A percentile compares a stretch with the other conserved stretches of the same genome.
These are phyloP conservation scores for sorghum (Sorghum bicolor) DNA, from an alignment of 176 grass and related monocot species.

Conservation along the genomic window Sorghum_bicolor_NCBIv3 NC_012873.2:5677501-5678000, in stretches of 20 bases:
- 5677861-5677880: slow-evolving; percentile 7
- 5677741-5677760: slow-evolving; percentile 78
- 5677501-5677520: neutral
- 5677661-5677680: slow-evolving; percentile 16
- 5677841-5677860: neutral
- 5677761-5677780: slow-evolving; percentile 89
- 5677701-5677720: slow-evolving; percentile 12
- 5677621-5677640: neutral
- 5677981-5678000: slow-evolving; percentile 81
- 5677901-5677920: slow-evolving; percentile 35
- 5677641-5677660: neutral
- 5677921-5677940: slow-evolving; percentile 89
- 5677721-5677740: slow-evolving; percentile 18
- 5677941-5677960: slow-evolving; percentile 96
- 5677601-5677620: neutral
- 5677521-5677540: neutral
- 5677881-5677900: neutral
- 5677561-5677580: slow-evolving; percentile 10
- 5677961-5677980: slow-evolving; percentile 82
- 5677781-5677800: slow-evolving; percentile 95
- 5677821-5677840: slow-evolving; percentile 8
- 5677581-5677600: neutral
- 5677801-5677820: slow-evolving; percentile 68
- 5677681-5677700: neutral
- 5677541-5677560: neutral